Evolutionary conservation across 2,329 filamentous ascomycete species (phyloP).

Genomic region (Aspergillus glaucus): DNA sequence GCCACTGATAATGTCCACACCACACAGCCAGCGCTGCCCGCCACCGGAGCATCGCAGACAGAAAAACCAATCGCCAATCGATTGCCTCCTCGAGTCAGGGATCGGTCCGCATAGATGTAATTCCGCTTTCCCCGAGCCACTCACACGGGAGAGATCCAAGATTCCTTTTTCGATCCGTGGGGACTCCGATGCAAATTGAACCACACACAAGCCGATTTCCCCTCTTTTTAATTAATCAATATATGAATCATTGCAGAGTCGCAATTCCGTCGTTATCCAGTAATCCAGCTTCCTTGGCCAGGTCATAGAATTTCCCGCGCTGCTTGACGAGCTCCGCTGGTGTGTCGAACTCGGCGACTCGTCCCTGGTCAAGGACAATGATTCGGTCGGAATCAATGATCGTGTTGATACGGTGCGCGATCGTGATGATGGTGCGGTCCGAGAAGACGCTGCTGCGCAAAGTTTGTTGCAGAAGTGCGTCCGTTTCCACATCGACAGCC

Average conservation of each 20-base stretch:
- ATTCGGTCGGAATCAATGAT: conserved; percentile 86
- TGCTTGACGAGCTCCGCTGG: conserved; percentile 69
- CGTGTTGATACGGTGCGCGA: conserved; percentile 96
- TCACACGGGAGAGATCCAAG: background rate
- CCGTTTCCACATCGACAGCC: conserved; percentile 64
- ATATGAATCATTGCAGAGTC: conserved; percentile 9
- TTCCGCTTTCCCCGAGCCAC: background rate
- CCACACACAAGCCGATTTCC: background rate
- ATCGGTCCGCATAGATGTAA: background rate
- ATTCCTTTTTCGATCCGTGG: background rate
- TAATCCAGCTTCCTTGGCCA: conserved; percentile 87
- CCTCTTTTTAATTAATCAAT: background rate
- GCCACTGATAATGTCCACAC: background rate
- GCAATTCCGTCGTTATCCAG: conserved; percentile 42
- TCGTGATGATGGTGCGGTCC: conserved; percentile 94
- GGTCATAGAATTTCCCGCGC: conserved; percentile 75
- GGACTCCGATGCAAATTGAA: background rate
- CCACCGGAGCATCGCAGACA: background rate
- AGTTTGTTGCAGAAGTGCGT: conserved; percentile 59
- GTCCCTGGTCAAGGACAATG: conserved; percentile 84
- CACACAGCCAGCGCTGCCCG: background rate
- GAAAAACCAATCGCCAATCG: background rate
- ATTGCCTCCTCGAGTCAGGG: background rate
- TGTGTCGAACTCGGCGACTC: conserved; percentile 87
- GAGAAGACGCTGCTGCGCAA: conserved; percentile 64